These are phyloP conservation scores for Curvularia spicifera DNA, from an alignment of 2,329 filamentous ascomycete genomes.

Conservation along the genomic window DNA sequence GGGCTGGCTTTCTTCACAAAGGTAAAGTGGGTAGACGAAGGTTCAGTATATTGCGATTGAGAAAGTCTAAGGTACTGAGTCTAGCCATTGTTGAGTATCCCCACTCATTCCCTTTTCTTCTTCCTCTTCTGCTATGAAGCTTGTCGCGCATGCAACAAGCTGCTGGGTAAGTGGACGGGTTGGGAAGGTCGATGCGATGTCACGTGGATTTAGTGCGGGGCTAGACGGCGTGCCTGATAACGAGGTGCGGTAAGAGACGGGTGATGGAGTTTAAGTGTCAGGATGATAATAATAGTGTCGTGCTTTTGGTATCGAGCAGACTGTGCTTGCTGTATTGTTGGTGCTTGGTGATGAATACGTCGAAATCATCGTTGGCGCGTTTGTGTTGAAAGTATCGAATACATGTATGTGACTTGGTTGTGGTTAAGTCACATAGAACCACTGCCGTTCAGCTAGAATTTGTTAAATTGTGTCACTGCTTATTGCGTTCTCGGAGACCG, in stretches of 20 bases:
- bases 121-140: slow-evolving; percentile 9
- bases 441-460: neutral
- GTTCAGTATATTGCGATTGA: too few relatives aligned
- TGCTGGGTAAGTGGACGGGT: slow-evolving; percentile 8
- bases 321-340: too few relatives aligned
- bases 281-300: too few relatives aligned
- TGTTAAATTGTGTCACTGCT: neutral
- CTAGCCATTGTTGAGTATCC: slow-evolving; percentile 24
- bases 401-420: neutral
- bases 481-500: neutral
- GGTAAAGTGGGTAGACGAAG: too few relatives aligned
- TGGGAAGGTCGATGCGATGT: slow-evolving; percentile 10
- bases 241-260: neutral
- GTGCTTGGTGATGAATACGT: too few relatives aligned
- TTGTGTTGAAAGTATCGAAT: too few relatives aligned
- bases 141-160: neutral
- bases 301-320: too few relatives aligned
- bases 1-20: too few relatives aligned
- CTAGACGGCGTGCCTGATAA: neutral
- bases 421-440: neutral
- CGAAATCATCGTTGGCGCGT: too few relatives aligned
- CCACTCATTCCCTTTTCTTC: neutral
- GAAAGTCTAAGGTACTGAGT: neutral
- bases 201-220: slow-evolving; percentile 2
- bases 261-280: too few relatives aligned